Evolutionary conservation across 2,329 filamentous ascomycete species (phyloP).

Genomic region (Aureobasidium sp.): DNA sequence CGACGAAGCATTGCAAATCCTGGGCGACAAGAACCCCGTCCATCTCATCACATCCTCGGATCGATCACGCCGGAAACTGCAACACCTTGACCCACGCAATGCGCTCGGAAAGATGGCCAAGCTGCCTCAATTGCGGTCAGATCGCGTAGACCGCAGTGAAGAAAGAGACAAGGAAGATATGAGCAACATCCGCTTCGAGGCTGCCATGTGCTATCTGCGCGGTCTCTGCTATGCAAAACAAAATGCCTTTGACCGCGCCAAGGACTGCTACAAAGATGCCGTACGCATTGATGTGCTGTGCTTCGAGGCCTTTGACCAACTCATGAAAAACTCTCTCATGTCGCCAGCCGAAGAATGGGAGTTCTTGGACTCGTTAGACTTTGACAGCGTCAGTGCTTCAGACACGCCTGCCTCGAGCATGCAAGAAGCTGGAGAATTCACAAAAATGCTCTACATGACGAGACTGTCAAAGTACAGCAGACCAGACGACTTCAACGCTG

Average conservation of each 20-base stretch:
- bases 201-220: constrained; percentile 92
- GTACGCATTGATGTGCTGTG: constrained; percentile 96
- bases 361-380: constrained; percentile 82
- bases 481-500: constrained; percentile 71
- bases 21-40: constrained; percentile 90
- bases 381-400: constrained; percentile 67
- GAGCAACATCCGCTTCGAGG: constrained; percentile 77
- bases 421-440: constrained; percentile 88
- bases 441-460: constrained; percentile 92
- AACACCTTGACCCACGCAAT: constrained; percentile 53
- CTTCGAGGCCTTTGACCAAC: constrained; percentile 95
- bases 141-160: constrained; percentile 52
- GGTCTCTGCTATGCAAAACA: constrained; percentile 94
- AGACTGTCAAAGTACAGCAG: constrained; percentile 92
- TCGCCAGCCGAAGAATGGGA: constrained; percentile 81
- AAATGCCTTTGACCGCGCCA: constrained; percentile 93
- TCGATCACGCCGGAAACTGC: constrained; percentile 63
- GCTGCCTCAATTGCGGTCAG: constrained; percentile 34
- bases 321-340: constrained; percentile 95
- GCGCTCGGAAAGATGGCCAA: constrained; percentile 39
- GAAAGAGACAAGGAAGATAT: constrained; percentile 62
- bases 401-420: constrained; percentile 57
- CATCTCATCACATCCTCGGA: constrained; percentile 68
- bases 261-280: constrained; percentile 97
- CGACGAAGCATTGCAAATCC: constrained; percentile 76